phyloP scores from a whole-genome alignment of 1,284 basidiomycete species.

The Cryptococcus neoformans region DNA sequence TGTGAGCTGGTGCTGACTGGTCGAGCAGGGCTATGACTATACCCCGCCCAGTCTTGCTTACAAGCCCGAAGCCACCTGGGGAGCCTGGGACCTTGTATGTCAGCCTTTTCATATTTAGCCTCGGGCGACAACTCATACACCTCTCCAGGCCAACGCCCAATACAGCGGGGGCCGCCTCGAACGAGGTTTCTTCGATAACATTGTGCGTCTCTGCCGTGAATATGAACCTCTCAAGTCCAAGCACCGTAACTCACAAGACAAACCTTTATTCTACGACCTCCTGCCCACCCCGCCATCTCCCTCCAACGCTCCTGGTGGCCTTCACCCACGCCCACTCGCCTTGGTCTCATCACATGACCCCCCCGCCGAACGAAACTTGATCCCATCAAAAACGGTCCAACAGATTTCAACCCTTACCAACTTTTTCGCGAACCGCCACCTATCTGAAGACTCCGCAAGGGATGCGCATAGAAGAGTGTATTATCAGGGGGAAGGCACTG shows the following conservation, averaged over 20 bases:
- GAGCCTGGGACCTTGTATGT: slow-evolving; percentile 39
- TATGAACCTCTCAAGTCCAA: slow-evolving; percentile 7
- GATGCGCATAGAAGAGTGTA: slow-evolving; percentile 42
- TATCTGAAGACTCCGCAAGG: slow-evolving; percentile 36
- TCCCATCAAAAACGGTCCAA: slow-evolving; percentile 1
- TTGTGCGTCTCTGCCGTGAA: slow-evolving; percentile 28
- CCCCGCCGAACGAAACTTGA: neutral
- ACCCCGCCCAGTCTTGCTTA: slow-evolving; percentile 28
- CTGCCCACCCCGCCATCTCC: slow-evolving; percentile 1
- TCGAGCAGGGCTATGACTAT: slow-evolving; percentile 34
- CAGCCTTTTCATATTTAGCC: neutral
- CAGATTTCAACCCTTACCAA: slow-evolving; percentile 31
- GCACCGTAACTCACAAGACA: slow-evolving; percentile 4
- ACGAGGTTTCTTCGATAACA: slow-evolving; percentile 40
- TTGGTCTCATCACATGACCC: neutral
- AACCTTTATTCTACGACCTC: neutral
- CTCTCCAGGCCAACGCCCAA: slow-evolving; percentile 28
- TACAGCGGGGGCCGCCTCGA: slow-evolving; percentile 32
- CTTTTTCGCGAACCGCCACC: slow-evolving; percentile 37
- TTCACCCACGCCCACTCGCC: neutral
- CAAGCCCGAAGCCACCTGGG: slow-evolving; percentile 30
- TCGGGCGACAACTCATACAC: neutral
- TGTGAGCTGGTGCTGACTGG: neutral
- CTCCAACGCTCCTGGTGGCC: neutral
- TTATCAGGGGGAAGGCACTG: slow-evolving; percentile 27